phyloP scores from a whole-genome alignment of 257 asterid genomes.

The Rehmannia glutinosa region DNA sequence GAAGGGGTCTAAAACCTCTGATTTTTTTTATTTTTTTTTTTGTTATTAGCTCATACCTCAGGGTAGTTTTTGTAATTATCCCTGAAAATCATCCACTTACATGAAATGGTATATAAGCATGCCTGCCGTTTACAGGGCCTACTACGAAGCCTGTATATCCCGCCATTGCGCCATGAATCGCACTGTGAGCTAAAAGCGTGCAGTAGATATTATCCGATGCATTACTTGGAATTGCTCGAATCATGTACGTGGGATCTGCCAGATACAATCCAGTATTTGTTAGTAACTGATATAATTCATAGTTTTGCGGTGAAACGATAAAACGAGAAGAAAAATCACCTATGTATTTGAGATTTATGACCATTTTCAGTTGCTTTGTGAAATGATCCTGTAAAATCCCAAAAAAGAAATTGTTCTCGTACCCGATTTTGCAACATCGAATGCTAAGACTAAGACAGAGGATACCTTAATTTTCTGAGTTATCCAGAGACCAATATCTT shows the following conservation, averaged over 20 bases:
- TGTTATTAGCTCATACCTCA: too few relatives aligned
- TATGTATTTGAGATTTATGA: neutral
- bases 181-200: conserved; percentile 96
- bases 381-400: neutral
- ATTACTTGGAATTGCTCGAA: conserved; percentile 93
- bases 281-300: too few relatives aligned
- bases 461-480: neutral
- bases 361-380: neutral
- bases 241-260: conserved; percentile 98
- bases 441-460: neutral
- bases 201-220: conserved; percentile 96
- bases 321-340: too few relatives aligned
- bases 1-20: too few relatives aligned
- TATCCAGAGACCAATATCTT: neutral
- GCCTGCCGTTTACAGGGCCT: conserved; percentile 88
- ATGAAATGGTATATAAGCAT: conserved; percentile 80
- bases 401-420: neutral
- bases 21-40: too few relatives aligned
- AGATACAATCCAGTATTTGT: too few relatives aligned
- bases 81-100: too few relatives aligned
- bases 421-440: neutral
- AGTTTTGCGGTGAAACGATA: too few relatives aligned
- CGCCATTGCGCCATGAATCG: conserved; percentile 98
- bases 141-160: conserved; percentile 95
- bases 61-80: too few relatives aligned